These are phyloP conservation scores for Lagenidium giganteum DNA, from an alignment of 352 stramenopile species.

Conservation along the genomic window DNA sequence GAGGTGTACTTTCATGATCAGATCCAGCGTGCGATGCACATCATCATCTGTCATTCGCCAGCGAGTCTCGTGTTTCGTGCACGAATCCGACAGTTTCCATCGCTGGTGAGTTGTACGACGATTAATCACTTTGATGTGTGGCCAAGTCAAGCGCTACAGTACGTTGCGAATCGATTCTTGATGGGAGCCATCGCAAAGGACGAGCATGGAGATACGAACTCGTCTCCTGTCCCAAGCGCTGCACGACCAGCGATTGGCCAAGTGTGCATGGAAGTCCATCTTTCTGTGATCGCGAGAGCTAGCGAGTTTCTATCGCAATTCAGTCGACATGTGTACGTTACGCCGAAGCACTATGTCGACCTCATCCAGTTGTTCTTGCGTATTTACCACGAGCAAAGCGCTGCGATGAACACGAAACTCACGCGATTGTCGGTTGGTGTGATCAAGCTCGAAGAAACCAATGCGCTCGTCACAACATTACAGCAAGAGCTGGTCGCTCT, in stretches of 20 bases:
- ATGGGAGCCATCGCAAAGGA: neutral
- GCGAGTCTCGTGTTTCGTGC: slow-evolving; percentile 75
- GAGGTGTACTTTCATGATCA: slow-evolving; percentile 80
- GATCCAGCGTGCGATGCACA: slow-evolving; percentile 80
- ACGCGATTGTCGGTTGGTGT: slow-evolving; percentile 54
- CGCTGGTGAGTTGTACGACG: slow-evolving; percentile 91
- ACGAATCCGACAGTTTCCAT: slow-evolving; percentile 88
- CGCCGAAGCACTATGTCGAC: slow-evolving; percentile 88
- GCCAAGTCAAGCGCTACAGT: slow-evolving; percentile 82
- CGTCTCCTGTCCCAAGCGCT: slow-evolving; percentile 21
- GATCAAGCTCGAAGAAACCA: slow-evolving; percentile 72
- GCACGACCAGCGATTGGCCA: slow-evolving; percentile 21
- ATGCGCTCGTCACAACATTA: slow-evolving; percentile 48
- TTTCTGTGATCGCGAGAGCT: slow-evolving; percentile 20
- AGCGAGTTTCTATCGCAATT: slow-evolving; percentile 26
- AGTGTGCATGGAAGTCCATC: slow-evolving; percentile 55
- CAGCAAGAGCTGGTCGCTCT: slow-evolving; percentile 81
- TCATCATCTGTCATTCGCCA: slow-evolving; percentile 90
- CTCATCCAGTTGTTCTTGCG: slow-evolving; percentile 84
- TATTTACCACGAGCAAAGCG: slow-evolving; percentile 60
- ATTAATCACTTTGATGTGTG: slow-evolving; percentile 94
- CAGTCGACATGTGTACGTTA: slow-evolving; percentile 50
- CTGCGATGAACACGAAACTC: slow-evolving; percentile 32
- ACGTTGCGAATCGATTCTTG: slow-evolving; percentile 65
- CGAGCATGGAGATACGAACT: neutral